These are phyloP conservation scores for Colletotrichum trifolii DNA, from an alignment of 2,329 filamentous ascomycete species.

Conservation along the genomic window DNA sequence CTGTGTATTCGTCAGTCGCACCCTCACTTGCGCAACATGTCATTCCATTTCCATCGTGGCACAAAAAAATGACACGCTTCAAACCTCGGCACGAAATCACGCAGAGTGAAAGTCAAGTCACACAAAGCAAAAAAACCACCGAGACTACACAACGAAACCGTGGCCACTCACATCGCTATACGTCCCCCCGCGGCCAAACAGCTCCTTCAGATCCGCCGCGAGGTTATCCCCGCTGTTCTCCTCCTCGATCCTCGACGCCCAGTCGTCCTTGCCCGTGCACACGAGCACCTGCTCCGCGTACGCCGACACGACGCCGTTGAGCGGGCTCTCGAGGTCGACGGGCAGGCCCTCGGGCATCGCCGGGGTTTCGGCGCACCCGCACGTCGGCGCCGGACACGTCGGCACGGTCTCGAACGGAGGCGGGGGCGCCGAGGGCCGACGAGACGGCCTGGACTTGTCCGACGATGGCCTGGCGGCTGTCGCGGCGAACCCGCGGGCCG, in stretches of 20 bases:
- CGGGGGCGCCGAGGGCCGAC: conserved; percentile 13
- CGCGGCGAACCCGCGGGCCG: not conserved
- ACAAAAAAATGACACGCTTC: too few relatives aligned
- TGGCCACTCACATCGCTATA: conserved; percentile 71
- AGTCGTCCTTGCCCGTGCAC: conserved; percentile 83
- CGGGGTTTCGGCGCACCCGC: conserved; percentile 76
- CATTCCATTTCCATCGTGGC: too few relatives aligned
- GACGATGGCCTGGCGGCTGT: not conserved
- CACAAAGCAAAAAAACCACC: too few relatives aligned
- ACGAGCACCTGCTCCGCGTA: conserved; percentile 88
- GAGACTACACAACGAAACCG: too few relatives aligned
- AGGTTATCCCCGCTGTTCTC: conserved; percentile 76
- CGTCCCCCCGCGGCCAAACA: conserved; percentile 73
- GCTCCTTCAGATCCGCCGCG: conserved; percentile 76
- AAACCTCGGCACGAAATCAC: too few relatives aligned
- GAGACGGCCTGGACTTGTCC: not conserved
- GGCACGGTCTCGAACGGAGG: conserved; percentile 56
- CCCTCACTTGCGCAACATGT: not conserved
- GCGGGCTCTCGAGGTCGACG: conserved; percentile 76
- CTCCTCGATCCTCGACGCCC: conserved; percentile 86
- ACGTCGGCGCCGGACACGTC: conserved; percentile 80
- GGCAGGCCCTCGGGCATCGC: conserved; percentile 73
- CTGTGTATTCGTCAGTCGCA: conserved; percentile 54
- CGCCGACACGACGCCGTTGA: conserved; percentile 81
- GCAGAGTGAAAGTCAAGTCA: too few relatives aligned